Percentiles rank a stretch among this genome's conserved stretches.
These are phyloP conservation scores for Hordeum marinum DNA, from an alignment of 176 grass and related monocot species.

Conservation along the genomic window DNA sequence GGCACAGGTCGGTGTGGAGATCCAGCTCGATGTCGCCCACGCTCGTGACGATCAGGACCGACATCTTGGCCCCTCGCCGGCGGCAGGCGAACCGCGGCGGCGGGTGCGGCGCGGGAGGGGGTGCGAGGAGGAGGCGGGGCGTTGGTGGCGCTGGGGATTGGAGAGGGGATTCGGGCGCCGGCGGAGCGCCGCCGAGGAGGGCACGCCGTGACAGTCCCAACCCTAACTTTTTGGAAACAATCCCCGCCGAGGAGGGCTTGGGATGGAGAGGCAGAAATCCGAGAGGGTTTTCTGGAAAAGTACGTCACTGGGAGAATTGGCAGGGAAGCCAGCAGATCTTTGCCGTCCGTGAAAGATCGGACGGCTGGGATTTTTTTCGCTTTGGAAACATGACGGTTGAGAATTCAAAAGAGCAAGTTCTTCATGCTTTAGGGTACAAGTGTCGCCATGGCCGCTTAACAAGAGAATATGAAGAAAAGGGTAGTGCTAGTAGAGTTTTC, in stretches of 20 bases:
- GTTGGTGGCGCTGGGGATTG: background rate
- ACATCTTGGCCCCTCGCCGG: constrained; percentile 42
- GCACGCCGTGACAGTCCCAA: background rate
- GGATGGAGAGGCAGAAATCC: background rate
- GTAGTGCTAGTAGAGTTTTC: background rate
- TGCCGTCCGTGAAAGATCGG: background rate
- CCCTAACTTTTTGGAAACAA: background rate
- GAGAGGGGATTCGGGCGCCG: background rate
- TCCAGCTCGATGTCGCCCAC: constrained; percentile 86
- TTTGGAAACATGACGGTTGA: background rate
- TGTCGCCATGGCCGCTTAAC: background rate
- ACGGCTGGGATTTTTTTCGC: background rate
- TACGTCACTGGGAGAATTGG: background rate
- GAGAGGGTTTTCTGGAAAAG: background rate
- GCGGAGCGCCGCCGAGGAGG: background rate
- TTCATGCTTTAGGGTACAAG: background rate
- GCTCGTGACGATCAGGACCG: constrained; percentile 85
- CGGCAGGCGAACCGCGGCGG: background rate
- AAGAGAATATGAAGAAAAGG: background rate
- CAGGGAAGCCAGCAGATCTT: background rate
- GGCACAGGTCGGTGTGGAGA: constrained; percentile 68
- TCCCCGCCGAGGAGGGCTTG: background rate
- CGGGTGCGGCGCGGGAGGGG: no score
- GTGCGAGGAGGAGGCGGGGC: background rate
- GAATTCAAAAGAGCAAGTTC: background rate